Percentiles rank a stretch among this genome's conserved stretches.
Conservation (phyloP, 345 rosid genomes). For the Gossypium australe region DNA sequence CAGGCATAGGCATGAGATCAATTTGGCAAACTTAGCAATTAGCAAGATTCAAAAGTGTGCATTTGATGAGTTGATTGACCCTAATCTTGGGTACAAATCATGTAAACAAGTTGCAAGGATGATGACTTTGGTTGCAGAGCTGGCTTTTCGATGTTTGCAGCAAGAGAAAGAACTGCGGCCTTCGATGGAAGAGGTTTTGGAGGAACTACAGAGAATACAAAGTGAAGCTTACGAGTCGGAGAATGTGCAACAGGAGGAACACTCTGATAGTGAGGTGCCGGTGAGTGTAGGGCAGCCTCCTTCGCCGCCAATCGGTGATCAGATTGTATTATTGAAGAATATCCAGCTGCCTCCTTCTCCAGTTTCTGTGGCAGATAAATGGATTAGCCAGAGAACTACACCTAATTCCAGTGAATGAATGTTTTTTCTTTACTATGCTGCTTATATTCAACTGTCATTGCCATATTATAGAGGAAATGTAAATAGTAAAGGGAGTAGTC, state of each 20-base stretch:
- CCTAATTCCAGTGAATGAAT: slow-evolving; percentile 28
- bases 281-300: slow-evolving; percentile 19
- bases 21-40: slow-evolving; percentile 52
- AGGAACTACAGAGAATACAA: slow-evolving; percentile 37
- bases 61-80: slow-evolving; percentile 47
- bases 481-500: slow-evolving; percentile 11
- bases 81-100: slow-evolving; percentile 37
- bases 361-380: slow-evolving; percentile 44
- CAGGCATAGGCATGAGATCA: slow-evolving; percentile 48
- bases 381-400: slow-evolving; percentile 45
- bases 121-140: slow-evolving; percentile 48
- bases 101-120: slow-evolving; percentile 33
- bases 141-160: slow-evolving; percentile 60
- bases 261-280: slow-evolving; percentile 9
- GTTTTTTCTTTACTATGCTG: background rate
- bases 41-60: slow-evolving; percentile 41
- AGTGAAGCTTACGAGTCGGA: slow-evolving; percentile 20
- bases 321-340: slow-evolving; percentile 30
- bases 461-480: slow-evolving; percentile 12
- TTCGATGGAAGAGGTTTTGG: slow-evolving; percentile 45
- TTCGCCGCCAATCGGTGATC: slow-evolving; percentile 37
- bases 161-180: slow-evolving; percentile 52
- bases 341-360: slow-evolving; percentile 41
- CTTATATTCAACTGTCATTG: background rate
- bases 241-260: background rate